Percentiles rank a stretch among this genome's conserved stretches.
These are phyloP conservation scores for Eremothecium gossypii DNA, from an alignment of 1,139 yeast genomes.

Conservation along the genomic window DNA sequence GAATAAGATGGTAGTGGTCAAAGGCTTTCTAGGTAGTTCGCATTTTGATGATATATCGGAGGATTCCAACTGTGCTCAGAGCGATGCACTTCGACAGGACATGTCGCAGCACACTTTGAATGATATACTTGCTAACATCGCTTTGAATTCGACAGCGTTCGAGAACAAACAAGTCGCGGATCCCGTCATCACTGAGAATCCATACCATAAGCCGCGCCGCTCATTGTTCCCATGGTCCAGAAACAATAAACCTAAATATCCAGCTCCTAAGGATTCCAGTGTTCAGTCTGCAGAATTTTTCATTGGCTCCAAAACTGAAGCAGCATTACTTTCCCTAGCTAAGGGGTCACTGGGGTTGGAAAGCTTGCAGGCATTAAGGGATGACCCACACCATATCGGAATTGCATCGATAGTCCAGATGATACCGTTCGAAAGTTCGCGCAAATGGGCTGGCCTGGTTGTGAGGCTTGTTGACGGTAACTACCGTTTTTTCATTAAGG, in stretches of 20 bases:
- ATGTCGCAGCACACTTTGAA: slow-evolving; percentile 32
- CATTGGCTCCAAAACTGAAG: slow-evolving; percentile 90
- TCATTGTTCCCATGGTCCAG: slow-evolving; percentile 9
- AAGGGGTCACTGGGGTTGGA: slow-evolving; percentile 44
- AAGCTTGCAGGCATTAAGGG: slow-evolving; percentile 35
- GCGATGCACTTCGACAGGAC: slow-evolving; percentile 31
- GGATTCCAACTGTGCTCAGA: slow-evolving; percentile 13
- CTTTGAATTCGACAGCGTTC: slow-evolving; percentile 82
- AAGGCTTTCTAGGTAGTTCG: slow-evolving; percentile 51
- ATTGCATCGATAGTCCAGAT: slow-evolving; percentile 47
- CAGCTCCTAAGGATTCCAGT: slow-evolving; percentile 20
- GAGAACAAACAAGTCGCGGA: slow-evolving; percentile 42
- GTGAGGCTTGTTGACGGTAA: slow-evolving; percentile 37
- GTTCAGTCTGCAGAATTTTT: slow-evolving; percentile 41
- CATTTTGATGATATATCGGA: slow-evolving; percentile 27
- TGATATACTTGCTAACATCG: slow-evolving; percentile 50
- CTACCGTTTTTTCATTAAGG: slow-evolving; percentile 67
- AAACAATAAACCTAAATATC: slow-evolving; percentile 11
- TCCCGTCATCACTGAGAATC: slow-evolving; percentile 21
- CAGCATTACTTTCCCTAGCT: slow-evolving; percentile 72
- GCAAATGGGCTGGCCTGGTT: slow-evolving; percentile 88
- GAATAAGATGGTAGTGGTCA: slow-evolving; percentile 82
- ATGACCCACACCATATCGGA: slow-evolving; percentile 25
- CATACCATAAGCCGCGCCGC: slow-evolving; percentile 14
- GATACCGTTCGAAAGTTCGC: slow-evolving; percentile 84